Evolutionary conservation across 164 flowering plant species (phyloP).

Genomic region (Amborella trichopoda): DNA sequence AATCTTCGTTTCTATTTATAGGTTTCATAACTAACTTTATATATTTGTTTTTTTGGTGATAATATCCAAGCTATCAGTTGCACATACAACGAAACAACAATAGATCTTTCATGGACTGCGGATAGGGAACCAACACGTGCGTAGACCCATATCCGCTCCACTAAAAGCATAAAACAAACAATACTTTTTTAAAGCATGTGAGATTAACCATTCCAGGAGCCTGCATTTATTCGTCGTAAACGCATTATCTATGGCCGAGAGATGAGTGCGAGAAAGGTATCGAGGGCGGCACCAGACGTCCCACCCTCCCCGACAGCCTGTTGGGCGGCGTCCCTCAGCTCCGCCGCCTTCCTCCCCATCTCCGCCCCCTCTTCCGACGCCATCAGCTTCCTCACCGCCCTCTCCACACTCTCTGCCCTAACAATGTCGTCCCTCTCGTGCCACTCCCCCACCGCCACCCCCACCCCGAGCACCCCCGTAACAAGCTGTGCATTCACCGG

Average conservation of each 20-base stretch:
- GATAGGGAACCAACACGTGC: no score
- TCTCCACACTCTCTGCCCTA: conserved; percentile 9
- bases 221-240: no score
- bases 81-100: no score
- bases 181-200: no score
- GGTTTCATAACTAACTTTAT: no score
- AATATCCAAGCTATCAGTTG: no score
- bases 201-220: no score
- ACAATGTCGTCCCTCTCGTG: conserved; percentile 14
- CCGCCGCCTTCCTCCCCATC: conserved; percentile 33
- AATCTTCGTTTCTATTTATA: no score
- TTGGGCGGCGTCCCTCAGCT: neutral
- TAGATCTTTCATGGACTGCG: no score
- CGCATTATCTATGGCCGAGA: conserved; percentile 3
- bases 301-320: neutral
- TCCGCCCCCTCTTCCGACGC: conserved; percentile 29
- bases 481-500: conserved; percentile 34
- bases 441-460: conserved; percentile 37
- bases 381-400: conserved; percentile 30
- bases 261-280: neutral
- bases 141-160: no score
- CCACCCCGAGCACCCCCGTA: conserved; percentile 27
- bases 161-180: no score
- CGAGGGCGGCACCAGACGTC: neutral
- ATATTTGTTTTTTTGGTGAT: no score